Evolutionary conservation across 805 yeast genomes (phyloP), one percentile per base, ranked within the genome.

Genomic region (Metschnikowia aberdeeniae): DNA sequence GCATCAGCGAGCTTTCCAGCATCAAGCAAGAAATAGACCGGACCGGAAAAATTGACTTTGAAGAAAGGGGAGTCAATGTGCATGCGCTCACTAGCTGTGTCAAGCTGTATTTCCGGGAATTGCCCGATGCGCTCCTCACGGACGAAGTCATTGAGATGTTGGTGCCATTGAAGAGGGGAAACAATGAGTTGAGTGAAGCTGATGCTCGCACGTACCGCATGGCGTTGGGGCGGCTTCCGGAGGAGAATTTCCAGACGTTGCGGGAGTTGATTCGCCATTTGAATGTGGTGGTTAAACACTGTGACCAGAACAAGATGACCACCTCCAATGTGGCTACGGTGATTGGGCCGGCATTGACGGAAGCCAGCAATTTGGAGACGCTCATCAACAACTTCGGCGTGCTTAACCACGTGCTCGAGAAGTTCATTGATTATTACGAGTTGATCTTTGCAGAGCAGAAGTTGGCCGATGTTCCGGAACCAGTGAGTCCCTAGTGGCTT

Each of bases 251-350:
- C 57, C 77, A 78, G 42, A 74, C 92, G 7, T 70, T 92, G 61
- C 79, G 79, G 56, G 66, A 85, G 40, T 70, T 92, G 43, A 72
- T 85, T 32, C 66, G 72, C 35, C 98, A 90, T 67, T 74, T 90
- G 68, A 72, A 76, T 52, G 75, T 75, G 52, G 83, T 92, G 20
- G 82, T 85, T 44, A 76, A 75, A 47, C 81, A 80, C 57, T 81
- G 83, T 36, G 81, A 77, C 9, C 68, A 67, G 38, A 92, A 92
- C 66, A 82, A 82, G 61, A 92, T 92, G 98, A 87, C 84, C 45
- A 80, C 95, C 3, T 82, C 89, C 1, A 92, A 92, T 60, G 67
- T 92, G 57, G 95, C 97, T 4, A 92, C 95, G 44, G 97, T 92
- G 6, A 84, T 92, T 51, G 83, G 82, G 1, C 83, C 83, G 1